Conservation (phyloP, 2,329 filamentous ascomycete genomes). For the Pleoardoris graminearum region DNA sequence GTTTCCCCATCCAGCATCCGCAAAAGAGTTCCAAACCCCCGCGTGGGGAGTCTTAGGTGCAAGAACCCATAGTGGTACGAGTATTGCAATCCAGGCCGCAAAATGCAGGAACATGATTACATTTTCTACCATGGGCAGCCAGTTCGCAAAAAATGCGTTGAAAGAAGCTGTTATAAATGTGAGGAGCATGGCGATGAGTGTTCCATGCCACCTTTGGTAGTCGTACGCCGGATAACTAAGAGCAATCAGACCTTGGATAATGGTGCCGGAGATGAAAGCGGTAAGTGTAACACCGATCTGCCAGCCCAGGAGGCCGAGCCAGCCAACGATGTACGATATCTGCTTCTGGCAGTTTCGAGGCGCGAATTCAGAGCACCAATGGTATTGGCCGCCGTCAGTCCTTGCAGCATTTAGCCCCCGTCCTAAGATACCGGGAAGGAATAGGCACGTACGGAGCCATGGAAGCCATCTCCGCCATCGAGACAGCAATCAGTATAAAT, state of each 20-base stretch:
- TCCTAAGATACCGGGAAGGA: not conserved
- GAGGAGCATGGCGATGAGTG: constrained; percentile 53
- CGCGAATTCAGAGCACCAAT: constrained; percentile 39
- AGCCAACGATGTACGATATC: constrained; percentile 46
- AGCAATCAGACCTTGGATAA: constrained; percentile 37
- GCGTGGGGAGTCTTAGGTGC: not conserved
- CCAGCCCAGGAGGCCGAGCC: constrained; percentile 49
- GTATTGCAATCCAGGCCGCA: constrained; percentile 54
- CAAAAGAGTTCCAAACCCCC: not conserved
- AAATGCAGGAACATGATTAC: constrained; percentile 54
- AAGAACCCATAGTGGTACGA: constrained; percentile 40
- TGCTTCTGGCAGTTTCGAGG: constrained; percentile 43
- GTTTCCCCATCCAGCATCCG: not conserved
- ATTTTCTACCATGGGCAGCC: constrained; percentile 53
- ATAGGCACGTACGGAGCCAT: constrained; percentile 25
- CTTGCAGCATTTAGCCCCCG: not conserved
- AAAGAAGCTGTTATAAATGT: constrained; percentile 44
- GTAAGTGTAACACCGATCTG: constrained; percentile 41
- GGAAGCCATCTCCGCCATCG: constrained; percentile 40
- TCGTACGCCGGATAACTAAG: constrained; percentile 47
- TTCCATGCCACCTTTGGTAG: constrained; percentile 53
- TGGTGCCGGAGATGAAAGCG: constrained; percentile 31
- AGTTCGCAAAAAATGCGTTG: constrained; percentile 51
- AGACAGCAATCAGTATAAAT: constrained; percentile 25
- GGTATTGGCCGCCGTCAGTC: constrained; percentile 9